Base-by-base conservation (phyloP, 345 rosid species). In the Orychophragmus violaceus region DNA sequence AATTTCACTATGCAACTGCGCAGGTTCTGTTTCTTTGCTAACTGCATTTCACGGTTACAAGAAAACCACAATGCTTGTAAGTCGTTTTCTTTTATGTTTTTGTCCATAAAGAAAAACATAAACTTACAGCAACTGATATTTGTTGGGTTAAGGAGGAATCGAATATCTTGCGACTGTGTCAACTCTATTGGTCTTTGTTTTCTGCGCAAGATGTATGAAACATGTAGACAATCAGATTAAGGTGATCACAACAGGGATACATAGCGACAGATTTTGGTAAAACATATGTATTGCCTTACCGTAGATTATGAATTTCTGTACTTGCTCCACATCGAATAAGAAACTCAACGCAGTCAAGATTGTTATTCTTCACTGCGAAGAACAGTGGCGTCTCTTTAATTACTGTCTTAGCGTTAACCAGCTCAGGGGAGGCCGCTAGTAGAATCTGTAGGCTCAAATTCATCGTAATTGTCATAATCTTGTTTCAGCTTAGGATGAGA, bases 101-200 rank as follows among this genome's bases (percentile, higher is more conserved):
- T 39, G 8, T 32, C 41, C 64, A 48, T 13, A 29, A 9, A 30
- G 36, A 65, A 59, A 48, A 16, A 41, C 19, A 61, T 44, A 70
- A 50, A 77, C 95, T 84, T 84, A 90, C 95, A 76, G 72, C 66
- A 81, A 69, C 74, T 84, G 74, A 83, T 82, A 68, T 79, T 79
- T 29, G 84, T 67, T 68, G 75, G 66, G 46, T 74, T 85, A 36
- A 90, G 95, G 66, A 88, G 75, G 78, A 85, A 84, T 39, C 97
- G 89, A 84, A 88, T 83, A 51, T 90, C 97, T 75, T 88, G 93
- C 7, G 97, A 86, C 76, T 79, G 81, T 41, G 97, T 84, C 75
- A 86, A 74, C 76, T 90, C 93, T 51, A 90, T 69, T 28, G 95
- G 89, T 81, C 95, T 83, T 74, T 90, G 87, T 68, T 76, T 84